These are phyloP conservation scores for Fusarium floridanum DNA, from an alignment of 2,329 filamentous ascomycete genomes.

Conservation along the genomic window DNA sequence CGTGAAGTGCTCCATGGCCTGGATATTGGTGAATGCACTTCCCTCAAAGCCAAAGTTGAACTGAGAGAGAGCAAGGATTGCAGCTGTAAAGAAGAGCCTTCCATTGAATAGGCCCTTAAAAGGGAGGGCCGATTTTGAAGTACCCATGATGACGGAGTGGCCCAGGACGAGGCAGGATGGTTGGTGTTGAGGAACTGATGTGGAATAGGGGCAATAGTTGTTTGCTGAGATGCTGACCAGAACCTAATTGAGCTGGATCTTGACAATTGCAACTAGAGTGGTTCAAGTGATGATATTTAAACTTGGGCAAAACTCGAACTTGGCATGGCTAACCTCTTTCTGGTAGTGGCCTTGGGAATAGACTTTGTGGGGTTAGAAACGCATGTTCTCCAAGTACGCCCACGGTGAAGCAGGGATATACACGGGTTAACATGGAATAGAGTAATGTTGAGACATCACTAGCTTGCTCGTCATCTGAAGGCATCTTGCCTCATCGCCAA, in stretches of 20 bases:
- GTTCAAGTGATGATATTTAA: not conserved
- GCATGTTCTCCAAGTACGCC: not conserved
- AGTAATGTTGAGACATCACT: not conserved
- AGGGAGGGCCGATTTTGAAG: not conserved
- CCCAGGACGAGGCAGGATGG: not conserved
- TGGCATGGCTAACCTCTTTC: not conserved
- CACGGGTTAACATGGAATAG: not conserved
- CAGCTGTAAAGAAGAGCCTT: slow-evolving; percentile 31
- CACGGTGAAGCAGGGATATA: not conserved
- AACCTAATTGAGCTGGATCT: not conserved
- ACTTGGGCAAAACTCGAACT: not conserved
- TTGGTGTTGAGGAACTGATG: not conserved
- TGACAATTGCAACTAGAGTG: not conserved
- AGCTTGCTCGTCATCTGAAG: not conserved
- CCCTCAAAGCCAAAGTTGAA: slow-evolving; percentile 59
- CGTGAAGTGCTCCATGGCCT: slow-evolving; percentile 55
- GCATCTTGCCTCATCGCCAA: not conserved
- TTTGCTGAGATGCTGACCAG: not conserved
- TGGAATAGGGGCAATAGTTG: not conserved
- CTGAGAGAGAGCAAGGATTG: slow-evolving; percentile 51
- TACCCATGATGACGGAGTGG: not conserved
- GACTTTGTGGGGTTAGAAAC: not conserved
- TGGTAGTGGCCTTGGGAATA: not conserved
- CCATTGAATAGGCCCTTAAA: slow-evolving; percentile 44
- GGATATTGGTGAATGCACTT: slow-evolving; percentile 52